A percentile compares a stretch with the other conserved stretches of the same genome.
phyloP scores from a whole-genome alignment of 2,329 filamentous ascomycete species.

The Tolypocladium ovalisporum region DNA sequence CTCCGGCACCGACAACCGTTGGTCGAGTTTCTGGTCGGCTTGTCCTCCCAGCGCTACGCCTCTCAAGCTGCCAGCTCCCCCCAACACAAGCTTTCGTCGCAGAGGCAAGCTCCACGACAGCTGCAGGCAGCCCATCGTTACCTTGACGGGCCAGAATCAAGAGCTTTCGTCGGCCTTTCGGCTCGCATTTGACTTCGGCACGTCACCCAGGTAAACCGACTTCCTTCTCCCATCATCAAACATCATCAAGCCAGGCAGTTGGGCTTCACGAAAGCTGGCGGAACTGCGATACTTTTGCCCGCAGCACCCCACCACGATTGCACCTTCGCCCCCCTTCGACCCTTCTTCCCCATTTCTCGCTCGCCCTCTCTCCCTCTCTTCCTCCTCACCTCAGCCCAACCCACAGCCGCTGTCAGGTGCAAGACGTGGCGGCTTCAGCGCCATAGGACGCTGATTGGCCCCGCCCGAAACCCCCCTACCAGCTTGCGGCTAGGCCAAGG shows the following conservation, averaged over 20 bases:
- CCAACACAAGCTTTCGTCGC: neutral
- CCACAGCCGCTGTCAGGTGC: neutral
- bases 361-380: neutral
- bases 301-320: neutral
- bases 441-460: constrained; percentile 20
- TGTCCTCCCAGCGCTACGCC: neutral
- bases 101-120: neutral
- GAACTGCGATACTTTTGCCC: neutral
- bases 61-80: neutral
- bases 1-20: neutral
- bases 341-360: neutral
- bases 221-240: neutral
- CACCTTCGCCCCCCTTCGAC: neutral
- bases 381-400: constrained; percentile 2
- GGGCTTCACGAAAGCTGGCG: neutral
- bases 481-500: constrained; percentile 9
- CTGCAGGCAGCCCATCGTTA: neutral
- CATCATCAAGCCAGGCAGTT: neutral
- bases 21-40: too few species aligned
- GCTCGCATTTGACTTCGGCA: neutral
- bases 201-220: neutral
- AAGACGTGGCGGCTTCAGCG: constrained; percentile 2
- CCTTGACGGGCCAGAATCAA: neutral
- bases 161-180: neutral
- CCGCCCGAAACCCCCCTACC: constrained; percentile 10